Evolutionary conservation across 2,329 filamentous ascomycete species (phyloP).

Genomic region (Exserohilum turcica): DNA sequence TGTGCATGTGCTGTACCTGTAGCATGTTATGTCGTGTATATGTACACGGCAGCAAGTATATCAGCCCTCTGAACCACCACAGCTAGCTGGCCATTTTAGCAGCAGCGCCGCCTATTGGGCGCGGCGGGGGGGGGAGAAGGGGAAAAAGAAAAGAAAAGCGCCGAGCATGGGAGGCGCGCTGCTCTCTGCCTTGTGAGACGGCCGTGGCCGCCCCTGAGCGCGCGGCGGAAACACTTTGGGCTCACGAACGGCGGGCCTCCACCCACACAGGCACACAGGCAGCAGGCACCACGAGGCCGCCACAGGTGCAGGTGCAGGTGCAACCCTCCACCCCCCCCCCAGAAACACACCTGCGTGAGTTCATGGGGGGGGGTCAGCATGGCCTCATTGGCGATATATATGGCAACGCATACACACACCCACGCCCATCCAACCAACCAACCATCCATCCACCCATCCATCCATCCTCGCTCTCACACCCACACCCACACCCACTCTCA

Average conservation of each 20-base stretch:
- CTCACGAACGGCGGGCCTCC: constrained; percentile 30
- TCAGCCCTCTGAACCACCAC: constrained; percentile 15
- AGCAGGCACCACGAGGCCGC: constrained; percentile 26
- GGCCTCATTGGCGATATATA: constrained; percentile 2
- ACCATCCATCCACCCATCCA: too few species aligned
- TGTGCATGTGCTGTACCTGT: constrained; percentile 22
- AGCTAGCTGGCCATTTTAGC: constrained; percentile 16
- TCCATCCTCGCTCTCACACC: too few species aligned
- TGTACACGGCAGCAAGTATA: too few species aligned
- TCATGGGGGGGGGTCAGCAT: constrained; percentile 9
- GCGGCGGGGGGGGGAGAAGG: constrained; percentile 8
- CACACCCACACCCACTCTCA: too few species aligned
- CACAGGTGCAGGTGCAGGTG: constrained; percentile 4
- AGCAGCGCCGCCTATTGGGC: constrained; percentile 21
- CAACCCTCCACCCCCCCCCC: not conserved
- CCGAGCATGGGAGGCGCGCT: constrained; percentile 9
- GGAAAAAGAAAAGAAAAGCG: not conserved
- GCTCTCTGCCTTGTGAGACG: constrained; percentile 22
- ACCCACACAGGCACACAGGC: too few species aligned
- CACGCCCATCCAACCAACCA: not conserved
- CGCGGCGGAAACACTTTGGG: constrained; percentile 17
- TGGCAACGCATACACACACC: not conserved
- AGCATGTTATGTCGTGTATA: too few species aligned
- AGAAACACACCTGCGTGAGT: constrained; percentile 23
- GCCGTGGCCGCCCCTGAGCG: constrained; percentile 25